Percentiles rank a stretch among this genome's conserved stretches.
These are phyloP conservation scores for Tylopilus rubrobrunneus DNA, from an alignment of 768 basidiomycete genomes.

Conservation along the genomic window DNA sequence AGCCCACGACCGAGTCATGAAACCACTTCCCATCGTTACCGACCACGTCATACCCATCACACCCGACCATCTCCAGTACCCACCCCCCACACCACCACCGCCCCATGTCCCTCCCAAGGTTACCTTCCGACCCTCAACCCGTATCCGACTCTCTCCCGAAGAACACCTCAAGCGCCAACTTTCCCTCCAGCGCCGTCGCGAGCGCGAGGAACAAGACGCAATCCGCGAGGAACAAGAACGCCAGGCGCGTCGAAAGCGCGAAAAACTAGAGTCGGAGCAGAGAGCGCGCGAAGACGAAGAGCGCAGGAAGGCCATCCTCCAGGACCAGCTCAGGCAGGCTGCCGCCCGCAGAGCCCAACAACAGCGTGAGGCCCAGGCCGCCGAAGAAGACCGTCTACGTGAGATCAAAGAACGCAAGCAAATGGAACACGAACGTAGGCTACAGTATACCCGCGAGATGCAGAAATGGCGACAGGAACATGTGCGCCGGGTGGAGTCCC, in stretches of 20 bases:
- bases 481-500: conserved; percentile 40
- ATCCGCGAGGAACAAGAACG: conserved; percentile 42
- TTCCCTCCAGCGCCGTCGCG: conserved; percentile 19
- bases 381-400: conserved; percentile 41
- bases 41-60: conserved; percentile 2
- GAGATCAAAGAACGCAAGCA: conserved; percentile 49
- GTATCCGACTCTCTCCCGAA: conserved; percentile 20
- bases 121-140: conserved; percentile 1
- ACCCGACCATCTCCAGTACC: background rate
- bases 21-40: conserved; percentile 20
- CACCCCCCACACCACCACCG: conserved; percentile 4
- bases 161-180: conserved; percentile 23
- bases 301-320: conserved; percentile 39
- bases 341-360: conserved; percentile 35
- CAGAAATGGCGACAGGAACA: conserved; percentile 54
- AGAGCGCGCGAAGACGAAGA: conserved; percentile 40
- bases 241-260: conserved; percentile 29
- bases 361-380: conserved; percentile 37
- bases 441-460: conserved; percentile 47
- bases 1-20: background rate
- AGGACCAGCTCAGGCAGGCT: conserved; percentile 38
- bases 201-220: conserved; percentile 41
- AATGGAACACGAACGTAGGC: conserved; percentile 43
- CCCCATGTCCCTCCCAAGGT: conserved; percentile 3
- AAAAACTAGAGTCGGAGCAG: conserved; percentile 18